phyloP scores from a whole-genome alignment of 192 early-diverging fungal genomes.

The Cladochytrium replicatum region DNA sequence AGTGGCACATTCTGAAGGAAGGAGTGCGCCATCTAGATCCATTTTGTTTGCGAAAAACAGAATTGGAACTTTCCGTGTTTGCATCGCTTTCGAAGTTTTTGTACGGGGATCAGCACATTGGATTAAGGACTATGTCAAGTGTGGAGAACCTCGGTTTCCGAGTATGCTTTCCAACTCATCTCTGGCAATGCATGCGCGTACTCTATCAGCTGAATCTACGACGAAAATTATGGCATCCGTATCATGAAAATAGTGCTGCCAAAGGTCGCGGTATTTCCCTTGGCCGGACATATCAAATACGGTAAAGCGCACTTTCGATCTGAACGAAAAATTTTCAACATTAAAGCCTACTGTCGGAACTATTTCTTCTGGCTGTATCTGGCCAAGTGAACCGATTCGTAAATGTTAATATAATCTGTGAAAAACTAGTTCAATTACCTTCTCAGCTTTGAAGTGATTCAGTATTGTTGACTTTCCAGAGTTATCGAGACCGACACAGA shows the following conservation, averaged over 20 bases:
- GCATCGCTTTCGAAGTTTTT: too few relatives aligned
- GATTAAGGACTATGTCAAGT: too few relatives aligned
- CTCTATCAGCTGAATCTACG: slow-evolving; percentile 23
- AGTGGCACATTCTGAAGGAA: slow-evolving; percentile 19
- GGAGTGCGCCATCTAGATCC: slow-evolving; percentile 23
- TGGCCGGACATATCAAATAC: slow-evolving; percentile 36
- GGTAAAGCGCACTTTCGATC: slow-evolving; percentile 19
- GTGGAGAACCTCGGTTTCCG: slow-evolving; percentile 17
- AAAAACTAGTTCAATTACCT: slow-evolving; percentile 8
- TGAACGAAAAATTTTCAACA: slow-evolving; percentile 17
- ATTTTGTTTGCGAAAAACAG: slow-evolving; percentile 33
- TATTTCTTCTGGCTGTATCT: slow-evolving; percentile 16
- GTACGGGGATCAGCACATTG: too few relatives aligned
- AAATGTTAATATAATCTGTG: too few relatives aligned
- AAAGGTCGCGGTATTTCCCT: slow-evolving; percentile 32
- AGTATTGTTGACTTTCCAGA: slow-evolving; percentile 29
- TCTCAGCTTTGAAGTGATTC: slow-evolving; percentile 18
- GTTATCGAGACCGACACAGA: slow-evolving; percentile 32
- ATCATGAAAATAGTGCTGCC: slow-evolving; percentile 31
- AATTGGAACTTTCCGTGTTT: slow-evolving; percentile 18
- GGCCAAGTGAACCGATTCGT: neutral
- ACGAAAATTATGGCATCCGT: slow-evolving; percentile 33
- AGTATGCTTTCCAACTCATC: slow-evolving; percentile 28
- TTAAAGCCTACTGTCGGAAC: slow-evolving; percentile 31
- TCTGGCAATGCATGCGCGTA: slow-evolving; percentile 23